These are phyloP conservation scores for Waltergamsia citrina DNA, from an alignment of 2,329 filamentous ascomycete species.

Conservation along the genomic window DNA sequence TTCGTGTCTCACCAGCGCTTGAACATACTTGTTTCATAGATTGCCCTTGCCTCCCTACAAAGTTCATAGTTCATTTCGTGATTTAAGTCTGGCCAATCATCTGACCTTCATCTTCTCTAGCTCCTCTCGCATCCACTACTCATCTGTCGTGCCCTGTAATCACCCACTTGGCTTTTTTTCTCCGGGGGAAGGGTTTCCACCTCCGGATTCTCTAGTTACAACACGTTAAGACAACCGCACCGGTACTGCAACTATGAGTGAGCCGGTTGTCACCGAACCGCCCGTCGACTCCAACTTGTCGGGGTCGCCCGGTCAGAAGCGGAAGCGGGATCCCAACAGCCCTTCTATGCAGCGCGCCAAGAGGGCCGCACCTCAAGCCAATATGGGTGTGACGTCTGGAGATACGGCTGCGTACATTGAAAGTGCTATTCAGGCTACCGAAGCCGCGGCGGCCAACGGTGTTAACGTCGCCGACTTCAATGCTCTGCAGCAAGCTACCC, in stretches of 20 bases:
- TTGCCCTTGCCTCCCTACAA: no score
- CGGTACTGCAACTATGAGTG: constrained; percentile 29
- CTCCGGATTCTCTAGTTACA: background rate
- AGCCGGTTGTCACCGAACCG: constrained; percentile 35
- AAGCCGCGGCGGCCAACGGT: constrained; percentile 23
- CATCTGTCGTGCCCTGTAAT: no score
- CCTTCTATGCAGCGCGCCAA: constrained; percentile 41
- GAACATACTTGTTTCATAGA: no score
- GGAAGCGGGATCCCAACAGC: constrained; percentile 43
- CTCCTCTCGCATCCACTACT: no score
- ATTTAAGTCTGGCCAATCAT: no score
- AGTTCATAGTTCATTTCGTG: no score
- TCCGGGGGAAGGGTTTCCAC: background rate
- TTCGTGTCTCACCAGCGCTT: no score
- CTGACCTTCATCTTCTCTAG: no score
- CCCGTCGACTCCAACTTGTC: constrained; percentile 32
- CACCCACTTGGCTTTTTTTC: no score
- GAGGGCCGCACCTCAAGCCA: constrained; percentile 31
- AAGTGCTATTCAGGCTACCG: constrained; percentile 35
- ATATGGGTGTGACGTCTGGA: constrained; percentile 31
- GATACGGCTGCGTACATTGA: constrained; percentile 45
- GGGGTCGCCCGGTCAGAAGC: constrained; percentile 39
- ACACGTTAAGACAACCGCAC: background rate
- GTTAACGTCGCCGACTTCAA: constrained; percentile 45
- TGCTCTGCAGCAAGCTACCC: constrained; percentile 44